Evolutionary conservation across 2,329 filamentous ascomycete species (phyloP).

Genomic region (Aspergillus cejpii): DNA sequence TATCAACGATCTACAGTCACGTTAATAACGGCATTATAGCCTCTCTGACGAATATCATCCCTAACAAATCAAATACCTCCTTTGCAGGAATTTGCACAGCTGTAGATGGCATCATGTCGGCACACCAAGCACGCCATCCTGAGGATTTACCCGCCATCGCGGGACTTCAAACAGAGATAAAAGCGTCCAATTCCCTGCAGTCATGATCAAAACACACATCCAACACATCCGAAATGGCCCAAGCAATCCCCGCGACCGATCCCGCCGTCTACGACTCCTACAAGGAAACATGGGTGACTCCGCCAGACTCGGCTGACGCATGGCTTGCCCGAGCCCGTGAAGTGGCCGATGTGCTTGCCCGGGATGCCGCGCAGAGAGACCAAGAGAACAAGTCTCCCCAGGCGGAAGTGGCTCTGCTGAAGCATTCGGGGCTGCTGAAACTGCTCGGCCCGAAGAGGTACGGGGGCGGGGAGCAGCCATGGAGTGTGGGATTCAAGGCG

Average conservation of each 20-base stretch:
- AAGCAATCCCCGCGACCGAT: conserved; percentile 28
- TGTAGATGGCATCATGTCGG: neutral
- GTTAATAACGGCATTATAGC: neutral
- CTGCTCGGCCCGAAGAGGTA: conserved; percentile 46
- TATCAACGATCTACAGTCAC: too few species aligned
- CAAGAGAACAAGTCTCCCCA: conserved; percentile 48
- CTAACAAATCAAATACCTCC: neutral
- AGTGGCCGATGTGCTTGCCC: conserved; percentile 45
- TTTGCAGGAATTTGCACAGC: neutral
- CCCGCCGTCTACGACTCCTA: conserved; percentile 39
- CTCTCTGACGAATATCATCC: neutral
- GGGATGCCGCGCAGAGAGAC: conserved; percentile 46
- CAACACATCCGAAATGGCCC: conserved; percentile 10
- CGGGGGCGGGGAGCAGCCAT: conserved; percentile 49
- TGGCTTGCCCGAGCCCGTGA: conserved; percentile 48
- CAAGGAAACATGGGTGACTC: conserved; percentile 32
- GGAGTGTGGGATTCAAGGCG: conserved; percentile 52
- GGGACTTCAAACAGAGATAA: neutral
- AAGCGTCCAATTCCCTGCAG: too few species aligned
- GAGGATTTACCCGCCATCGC: neutral
- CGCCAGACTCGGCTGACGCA: conserved; percentile 36
- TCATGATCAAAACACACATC: too few species aligned
- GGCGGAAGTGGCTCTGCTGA: conserved; percentile 48
- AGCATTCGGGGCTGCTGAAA: conserved; percentile 47
- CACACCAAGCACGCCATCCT: neutral